Base-by-base conservation (phyloP, 2,329 filamentous ascomycete genomes). In the Neofusicoccum umdonicola region DNA sequence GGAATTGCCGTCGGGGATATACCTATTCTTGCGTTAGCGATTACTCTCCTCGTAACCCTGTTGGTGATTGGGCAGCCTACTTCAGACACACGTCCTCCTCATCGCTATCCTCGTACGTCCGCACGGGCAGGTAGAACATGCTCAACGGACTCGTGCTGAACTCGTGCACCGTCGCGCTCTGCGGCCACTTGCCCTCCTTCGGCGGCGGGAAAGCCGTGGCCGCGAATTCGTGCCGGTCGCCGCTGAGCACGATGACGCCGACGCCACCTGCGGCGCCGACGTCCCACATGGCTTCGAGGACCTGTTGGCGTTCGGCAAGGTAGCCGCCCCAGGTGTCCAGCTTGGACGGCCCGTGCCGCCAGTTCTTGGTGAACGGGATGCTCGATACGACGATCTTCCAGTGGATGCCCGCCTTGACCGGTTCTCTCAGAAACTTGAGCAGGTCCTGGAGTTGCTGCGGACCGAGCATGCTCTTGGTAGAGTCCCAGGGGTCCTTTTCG, bases 351-450 rank as follows among this genome's bases (percentile, higher is more conserved):
- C 95, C 94, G 68, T 97, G 87, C 27, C 88, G 90, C 94, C 95
- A 99, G 77, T 99, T 99, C 80, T 97, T 96, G 6, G 95, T 98
- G 75, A 99, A 97, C 0, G 95, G 95, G 4, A 98, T 90, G 17
- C 91, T 93, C 44, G 91, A 93, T 17, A 93, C 89, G 58, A 99
- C 82, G 71, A 99, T 88, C 80, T 98, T 98, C 94, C 95, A 99
- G 72, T 89, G 89, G 0, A 97, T 88, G 0, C 92, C 92, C 35
- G 81, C 80, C 0, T 91, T 89, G 67, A 92, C 90, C 0, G 90
- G 88, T 1, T 85, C 87, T 11, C 82, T 81, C 19, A 99, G 83
- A 85, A 90, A 99, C 3, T 83, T 82, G 4, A 97, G 81, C 1
- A 99, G 85, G 69, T 96, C 93, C 4, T 85, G 82, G 0, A 96